Evolutionary conservation across 2,329 filamentous ascomycete species (phyloP), one percentile per base, ranked within the genome.

Genomic region (Alternaria arbusti): DNA sequence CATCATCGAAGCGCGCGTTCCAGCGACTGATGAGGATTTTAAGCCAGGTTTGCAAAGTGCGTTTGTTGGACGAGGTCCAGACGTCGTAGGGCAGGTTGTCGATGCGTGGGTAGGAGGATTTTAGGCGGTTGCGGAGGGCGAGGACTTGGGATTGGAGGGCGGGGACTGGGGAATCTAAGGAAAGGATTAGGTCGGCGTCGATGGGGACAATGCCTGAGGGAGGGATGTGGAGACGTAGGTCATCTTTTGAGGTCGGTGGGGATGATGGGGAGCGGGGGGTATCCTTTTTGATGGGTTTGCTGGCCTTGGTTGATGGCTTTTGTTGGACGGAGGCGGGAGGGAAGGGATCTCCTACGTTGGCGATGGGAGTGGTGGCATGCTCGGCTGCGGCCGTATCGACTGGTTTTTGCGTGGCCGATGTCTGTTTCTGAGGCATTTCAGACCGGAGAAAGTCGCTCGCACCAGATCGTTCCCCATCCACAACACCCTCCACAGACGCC

Each of bases 31-130:
- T 47, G 0, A 79, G 45, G 12, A 78, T 72, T 54, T 69, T 75
- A 0, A 78, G 63, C 73, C 74, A 79, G 1, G 66, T 74, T 44
- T 70, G 67, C n/a, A 77, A 30, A 0, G 68, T 69, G 9, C 63
- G 55, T 15, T 62, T 62, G 26, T 73, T 70, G 5, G 65, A 17
- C 10, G 64, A 68, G 4, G 65, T 68, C 71, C 68, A 75, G 6
- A 76, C 67, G 6, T 72, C 64, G 52, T 70, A 73, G 1, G 76
- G 76, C 0, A 78, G 64, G 3, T 52, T 62, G 26, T 76, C 72
- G 51, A 78, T 70, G 3, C 68, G 64, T 1, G 75, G 75, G 36
- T 72, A 75, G 4, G 69, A 65, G 5, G 51, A 63, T 11, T 64
- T 65, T 17, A 79, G 69, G 5, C 67, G 70, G 3, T 64, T 13